Percentiles rank a stretch among this genome's conserved stretches.
Conservation (phyloP, 2,329 filamentous ascomycete genomes). For the Achaetomium macrosporum region DNA sequence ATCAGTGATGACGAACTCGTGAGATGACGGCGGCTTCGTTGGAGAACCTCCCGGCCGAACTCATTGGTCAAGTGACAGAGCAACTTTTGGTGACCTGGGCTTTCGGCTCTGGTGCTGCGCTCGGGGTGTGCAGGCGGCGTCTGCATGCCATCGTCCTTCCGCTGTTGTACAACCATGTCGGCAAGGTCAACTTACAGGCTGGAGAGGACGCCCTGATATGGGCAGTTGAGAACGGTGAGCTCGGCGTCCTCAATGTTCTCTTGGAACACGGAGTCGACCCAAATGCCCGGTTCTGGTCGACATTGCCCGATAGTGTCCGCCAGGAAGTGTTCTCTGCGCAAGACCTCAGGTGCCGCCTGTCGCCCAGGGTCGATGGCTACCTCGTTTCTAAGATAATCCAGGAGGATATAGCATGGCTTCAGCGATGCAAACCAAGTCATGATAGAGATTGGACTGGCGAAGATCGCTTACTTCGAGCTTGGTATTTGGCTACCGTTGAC, state of each 20-base stretch:
- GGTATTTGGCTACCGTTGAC: conserved; percentile 1
- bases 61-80: neutral
- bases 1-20: too few species aligned
- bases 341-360: neutral
- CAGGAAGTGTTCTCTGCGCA: conserved; percentile 2
- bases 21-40: neutral
- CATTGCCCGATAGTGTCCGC: neutral
- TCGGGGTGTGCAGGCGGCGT: neutral
- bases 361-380: neutral
- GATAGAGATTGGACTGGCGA: too few species aligned
- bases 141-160: neutral
- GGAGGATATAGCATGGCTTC: neutral
- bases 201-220: neutral
- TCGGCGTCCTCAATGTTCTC: neutral
- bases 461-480: neutral
- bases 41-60: neutral
- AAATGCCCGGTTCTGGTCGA: neutral
- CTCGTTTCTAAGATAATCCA: neutral
- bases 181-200: neutral
- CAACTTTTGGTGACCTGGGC: neutral
- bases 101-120: neutral
- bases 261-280: conserved; percentile 1
- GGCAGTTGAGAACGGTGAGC: conserved; percentile 3
- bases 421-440: neutral
- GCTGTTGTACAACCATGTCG: neutral